Evolutionary conservation across 139 green algal species (phyloP), one percentile per base, ranked within the genome.

Genomic region (Haematococcus lacustris): DNA sequence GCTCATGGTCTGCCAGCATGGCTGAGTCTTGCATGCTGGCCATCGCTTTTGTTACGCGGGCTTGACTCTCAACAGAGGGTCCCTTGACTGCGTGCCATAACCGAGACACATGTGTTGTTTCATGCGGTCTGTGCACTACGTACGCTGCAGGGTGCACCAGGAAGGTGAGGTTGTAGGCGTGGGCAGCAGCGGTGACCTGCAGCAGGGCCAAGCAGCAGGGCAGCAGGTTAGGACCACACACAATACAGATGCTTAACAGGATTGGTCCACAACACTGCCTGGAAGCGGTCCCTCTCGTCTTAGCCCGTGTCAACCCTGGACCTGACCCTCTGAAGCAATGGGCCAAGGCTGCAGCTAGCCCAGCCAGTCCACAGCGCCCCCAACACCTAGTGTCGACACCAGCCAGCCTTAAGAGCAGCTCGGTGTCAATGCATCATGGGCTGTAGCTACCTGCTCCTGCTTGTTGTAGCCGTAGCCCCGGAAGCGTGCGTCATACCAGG

Each of bases 381-480:
- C 9, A 9, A 53, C 17, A 53, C 43, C 9, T 53, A 9, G 17
- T 28, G 9, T 9, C 17, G 43, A 17, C 43, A 53, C 43, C 17
- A 17, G 43, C 17, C 9, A 28, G 43, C 43, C 43, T 17, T 28
- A 9, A 53, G 17, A 53, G 43, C 43, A 17, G 43, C 43, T 28
- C 43, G 43, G 9, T 17, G 43, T 28, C 43, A 53, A 53, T 28
- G 43, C 43, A 9, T 53, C 17, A 17, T 53, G 9, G 43, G 9
- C 43, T 9, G 9, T 28, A 64, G 23, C 21, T 61, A 80, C 74
- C 60, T 81, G 76, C 35, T 72, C 51, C 32, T 83, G 74, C 74
- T 86, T 86, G 74, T 86, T 86, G 73, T 78, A 81, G 59, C 80
- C 80, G 65, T 86, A 86, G 41, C 80, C 80, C 38, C 76, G 62